A percentile compares a stretch with the other conserved stretches of the same genome.
These are phyloP conservation scores for Fagopyrum tataricum DNA, from an alignment of 148 eudicot genomes.

Conservation along the genomic window DNA sequence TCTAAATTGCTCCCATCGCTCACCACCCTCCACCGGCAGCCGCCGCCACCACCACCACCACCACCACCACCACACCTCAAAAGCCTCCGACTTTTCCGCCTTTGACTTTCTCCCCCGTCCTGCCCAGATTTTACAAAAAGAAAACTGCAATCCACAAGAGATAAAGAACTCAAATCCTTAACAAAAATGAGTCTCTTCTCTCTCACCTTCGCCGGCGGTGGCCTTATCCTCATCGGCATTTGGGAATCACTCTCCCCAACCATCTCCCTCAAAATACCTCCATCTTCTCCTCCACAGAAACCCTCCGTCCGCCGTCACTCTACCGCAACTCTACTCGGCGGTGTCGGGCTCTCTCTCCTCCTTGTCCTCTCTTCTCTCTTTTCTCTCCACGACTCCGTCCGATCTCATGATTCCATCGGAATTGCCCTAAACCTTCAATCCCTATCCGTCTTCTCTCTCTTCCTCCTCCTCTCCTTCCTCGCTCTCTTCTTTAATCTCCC, in stretches of 20 bases:
- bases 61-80: not conserved
- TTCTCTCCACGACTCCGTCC: conserved; percentile 35
- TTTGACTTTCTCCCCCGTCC: not conserved
- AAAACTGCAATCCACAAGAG: not conserved
- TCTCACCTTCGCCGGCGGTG: conserved; percentile 55
- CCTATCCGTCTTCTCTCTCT: conserved; percentile 44
- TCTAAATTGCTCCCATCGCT: too few relatives aligned
- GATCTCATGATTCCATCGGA: conserved; percentile 39
- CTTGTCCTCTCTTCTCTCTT: conserved; percentile 41
- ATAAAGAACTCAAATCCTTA: not conserved
- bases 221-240: conserved; percentile 52
- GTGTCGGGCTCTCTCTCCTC: conserved; percentile 36
- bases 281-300: not conserved
- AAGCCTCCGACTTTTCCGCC: not conserved
- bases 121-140: not conserved
- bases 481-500: conserved; percentile 36
- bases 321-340: conserved; percentile 27
- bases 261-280: conserved; percentile 9
- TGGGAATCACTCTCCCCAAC: conserved; percentile 55
- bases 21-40: conserved; percentile 1
- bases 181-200: conserved; percentile 52
- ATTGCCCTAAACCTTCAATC: conserved; percentile 40
- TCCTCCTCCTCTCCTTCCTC: conserved; percentile 41
- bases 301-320: conserved; percentile 18
- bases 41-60: conserved; percentile 10